Evolutionary conservation across 768 basidiomycete species (phyloP), one percentile per base, ranked within the genome.

Genomic region (Pleurotus tuoliensis): DNA sequence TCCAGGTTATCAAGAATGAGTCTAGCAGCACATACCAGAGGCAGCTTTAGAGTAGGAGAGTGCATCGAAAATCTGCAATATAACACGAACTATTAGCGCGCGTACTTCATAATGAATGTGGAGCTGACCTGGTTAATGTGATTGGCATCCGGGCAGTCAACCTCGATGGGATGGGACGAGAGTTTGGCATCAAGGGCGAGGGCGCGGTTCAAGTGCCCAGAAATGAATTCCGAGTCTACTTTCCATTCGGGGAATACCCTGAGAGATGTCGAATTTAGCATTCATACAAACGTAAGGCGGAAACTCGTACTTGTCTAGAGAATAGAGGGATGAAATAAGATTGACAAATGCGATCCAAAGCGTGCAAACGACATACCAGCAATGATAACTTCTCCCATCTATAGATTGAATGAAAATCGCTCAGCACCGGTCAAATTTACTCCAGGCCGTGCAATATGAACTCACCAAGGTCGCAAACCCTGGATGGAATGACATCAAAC

Each of bases 81-180:
- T 11, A 34, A 34, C 30, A 34, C 30, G 30, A 3, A 34, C 9
- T 11, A 4, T 34, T 34, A 34, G 11, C 30, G 13, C 24, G 51
- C 46, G 38, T 40, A 27, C 5, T 16, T 43, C 16, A 34, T 55
- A 51, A 48, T 16, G 15, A 25, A 54, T 50, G 27, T 22, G 27
- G 6, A 30, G 1, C 12, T 47, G 46, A 85, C 85, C 75, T 88
- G 87, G 63, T 88, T 88, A 65, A 94, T 91, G 62, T 87, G 81
- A 64, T 90, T 88, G 6, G 91, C 88, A 67, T 95, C 92, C 0
- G 87, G 89, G 66, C 90, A 92, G 12, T 88, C 86, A 24, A 96
- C 92, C 68, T 98, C 92, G 63, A 98, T 90, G 1, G 96, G 90
- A 68, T 98, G 95, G 9, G 91, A 93, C 18, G 92, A 92, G 7